These are phyloP conservation scores for Boletus reticuloceps DNA, from an alignment of 768 basidiomycete genomes.

Conservation along the genomic window DNA sequence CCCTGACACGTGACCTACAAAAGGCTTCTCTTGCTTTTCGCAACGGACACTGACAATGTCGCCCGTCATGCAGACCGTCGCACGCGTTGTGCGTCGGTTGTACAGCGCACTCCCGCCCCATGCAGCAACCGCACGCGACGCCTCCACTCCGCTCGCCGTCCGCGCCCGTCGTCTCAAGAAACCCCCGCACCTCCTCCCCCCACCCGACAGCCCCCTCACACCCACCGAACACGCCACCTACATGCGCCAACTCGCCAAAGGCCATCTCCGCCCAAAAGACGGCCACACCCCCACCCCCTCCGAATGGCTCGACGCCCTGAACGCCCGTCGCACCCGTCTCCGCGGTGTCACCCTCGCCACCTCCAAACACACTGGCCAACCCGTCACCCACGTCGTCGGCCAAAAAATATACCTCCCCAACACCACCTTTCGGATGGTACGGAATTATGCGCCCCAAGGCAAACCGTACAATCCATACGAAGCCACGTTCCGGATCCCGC, in stretches of 20 bases:
- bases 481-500: conserved; percentile 91
- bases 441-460: conserved; percentile 74
- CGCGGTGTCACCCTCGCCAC: conserved; percentile 60
- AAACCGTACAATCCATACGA: conserved; percentile 91
- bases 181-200: conserved; percentile 36
- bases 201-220: conserved; percentile 53
- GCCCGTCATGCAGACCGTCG: conserved; percentile 28
- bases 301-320: conserved; percentile 59
- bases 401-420: conserved; percentile 90
- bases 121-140: conserved; percentile 53
- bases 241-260: conserved; percentile 53
- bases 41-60: too few species aligned
- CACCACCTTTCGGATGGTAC: conserved; percentile 74
- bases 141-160: conserved; percentile 72
- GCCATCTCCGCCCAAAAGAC: conserved; percentile 40
- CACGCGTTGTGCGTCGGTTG: conserved; percentile 36
- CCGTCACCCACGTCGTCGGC: conserved; percentile 57
- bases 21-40: neutral
- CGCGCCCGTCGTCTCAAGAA: conserved; percentile 61
- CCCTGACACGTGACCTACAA: neutral
- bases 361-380: conserved; percentile 29
- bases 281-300: conserved; percentile 43
- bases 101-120: conserved; percentile 51
- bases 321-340: conserved; percentile 58
- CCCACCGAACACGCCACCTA: conserved; percentile 64